Evolutionary conservation across 352 stramenopile species (phyloP), one percentile per base, ranked within the genome.

Genomic region (Pilasporangium apinafurcum): DNA sequence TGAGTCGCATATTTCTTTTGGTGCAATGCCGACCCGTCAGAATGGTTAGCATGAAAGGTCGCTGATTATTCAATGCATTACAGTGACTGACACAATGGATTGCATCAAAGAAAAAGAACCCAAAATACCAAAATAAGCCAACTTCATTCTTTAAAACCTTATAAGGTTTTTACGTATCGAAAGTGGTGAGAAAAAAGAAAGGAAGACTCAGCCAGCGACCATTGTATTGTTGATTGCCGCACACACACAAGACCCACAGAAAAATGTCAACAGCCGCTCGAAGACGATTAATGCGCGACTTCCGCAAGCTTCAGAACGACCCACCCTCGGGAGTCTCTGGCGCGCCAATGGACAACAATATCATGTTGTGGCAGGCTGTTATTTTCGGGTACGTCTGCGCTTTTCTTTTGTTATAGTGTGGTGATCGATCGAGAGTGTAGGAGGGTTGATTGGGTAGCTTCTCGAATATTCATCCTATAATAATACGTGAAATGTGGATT

Each of bases 331-430:
- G 96, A 27, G 94, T 99, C 12, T 98, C 89, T 10, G 97, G 94
- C 25, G 95, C 96, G 25, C 97, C 97, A 10, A 81, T 99, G 78
- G 96, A 99, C 70, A 98, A 97, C 53, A 99, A 99, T 65, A 98
- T 99, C 58, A 97, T 98, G 86, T 70, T 98, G 25, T 98, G 92
- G 86, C 71, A 95, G 59, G 84, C 82, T 33, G 83, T 95, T 50
- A 96, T 96, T 54, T 93, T 96, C 47, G 87, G 87, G 81, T 92
- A 66, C 30, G 59, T 44, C 8, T 18, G 5, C 26, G 9, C 5
- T n/a, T 3, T 17, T 44, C 8, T 29, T 6, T 37, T 33, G 27
- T 30, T 44, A 9, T 26, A 28, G 29, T 51, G 8, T 59, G 38
- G n/a, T n/a, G n/a, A n/a, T n/a, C n/a, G n/a, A n/a, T n/a, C n/a